Evolutionary conservation across 257 asterid genomes (phyloP).

Genomic region (Pogostemon cablin): DNA sequence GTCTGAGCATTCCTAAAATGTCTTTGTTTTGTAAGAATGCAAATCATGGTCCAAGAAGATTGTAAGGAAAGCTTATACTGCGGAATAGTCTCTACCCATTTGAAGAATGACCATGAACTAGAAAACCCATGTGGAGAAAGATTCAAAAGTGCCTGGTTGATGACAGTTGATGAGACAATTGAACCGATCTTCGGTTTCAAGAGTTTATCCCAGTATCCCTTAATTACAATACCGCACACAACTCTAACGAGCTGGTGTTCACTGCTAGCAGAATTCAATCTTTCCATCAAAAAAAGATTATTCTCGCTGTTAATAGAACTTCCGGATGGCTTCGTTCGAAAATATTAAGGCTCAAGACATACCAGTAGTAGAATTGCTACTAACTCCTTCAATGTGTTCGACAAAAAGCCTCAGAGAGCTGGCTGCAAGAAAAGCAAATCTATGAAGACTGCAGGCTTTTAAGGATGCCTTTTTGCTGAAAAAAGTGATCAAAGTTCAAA

Average conservation of each 20-base stretch:
- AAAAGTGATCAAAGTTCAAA: too few species aligned
- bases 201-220: slow-evolving; percentile 68
- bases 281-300: slow-evolving; percentile 46
- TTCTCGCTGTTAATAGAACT: background rate
- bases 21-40: slow-evolving; percentile 64
- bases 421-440: too few species aligned
- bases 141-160: slow-evolving; percentile 50
- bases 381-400: background rate
- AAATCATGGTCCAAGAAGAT: slow-evolving; percentile 78
- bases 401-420: too few species aligned
- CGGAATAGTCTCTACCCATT: slow-evolving; percentile 80
- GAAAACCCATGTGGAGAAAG: slow-evolving; percentile 54
- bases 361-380: slow-evolving; percentile 8
- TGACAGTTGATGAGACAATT: slow-evolving; percentile 56
- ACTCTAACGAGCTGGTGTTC: slow-evolving; percentile 53
- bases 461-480: too few species aligned
- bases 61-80: slow-evolving; percentile 72
- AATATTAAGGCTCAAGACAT: background rate
- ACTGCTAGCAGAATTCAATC: slow-evolving; percentile 34
- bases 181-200: slow-evolving; percentile 75
- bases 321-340: background rate
- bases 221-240: slow-evolving; percentile 58
- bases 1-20: slow-evolving; percentile 70
- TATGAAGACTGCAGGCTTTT: too few species aligned
- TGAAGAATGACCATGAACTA: slow-evolving; percentile 70